Evolutionary conservation across 495 filamentous ascomycete genomes (phyloP).

Genomic region (Schizothecium vesticola): DNA sequence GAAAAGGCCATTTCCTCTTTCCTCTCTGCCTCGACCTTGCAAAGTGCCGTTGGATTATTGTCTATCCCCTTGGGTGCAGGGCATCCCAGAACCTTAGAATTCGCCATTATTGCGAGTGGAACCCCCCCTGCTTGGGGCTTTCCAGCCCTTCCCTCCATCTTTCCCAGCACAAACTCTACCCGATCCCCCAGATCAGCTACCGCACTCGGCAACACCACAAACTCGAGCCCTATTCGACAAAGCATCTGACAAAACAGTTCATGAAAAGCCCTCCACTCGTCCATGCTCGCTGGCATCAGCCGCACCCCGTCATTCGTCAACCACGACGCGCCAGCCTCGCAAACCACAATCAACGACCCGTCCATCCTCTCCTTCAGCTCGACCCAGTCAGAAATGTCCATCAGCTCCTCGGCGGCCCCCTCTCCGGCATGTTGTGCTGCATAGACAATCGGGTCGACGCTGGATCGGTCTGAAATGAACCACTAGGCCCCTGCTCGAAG

Average conservation of each 20-base stretch:
- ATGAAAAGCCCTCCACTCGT: conserved; percentile 39
- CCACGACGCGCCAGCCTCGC: conserved; percentile 40
- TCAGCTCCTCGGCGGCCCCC: conserved; percentile 25
- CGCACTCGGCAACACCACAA: conserved; percentile 18
- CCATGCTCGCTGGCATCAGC: conserved; percentile 40
- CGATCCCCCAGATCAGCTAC: conserved; percentile 15
- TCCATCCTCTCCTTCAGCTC: conserved; percentile 34
- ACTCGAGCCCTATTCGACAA: conserved; percentile 17
- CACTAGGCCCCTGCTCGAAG: conserved; percentile 18
- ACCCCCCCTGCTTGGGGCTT: no score
- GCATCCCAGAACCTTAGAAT: no score
- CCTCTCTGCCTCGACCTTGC: no score
- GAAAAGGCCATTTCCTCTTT: no score
- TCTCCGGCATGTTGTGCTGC: conserved; percentile 34
- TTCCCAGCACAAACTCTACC: conserved; percentile 20
- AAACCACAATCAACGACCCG: conserved; percentile 38
- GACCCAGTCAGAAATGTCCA: conserved; percentile 28
- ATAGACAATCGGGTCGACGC: conserved; percentile 46
- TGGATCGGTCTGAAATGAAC: conserved; percentile 50
- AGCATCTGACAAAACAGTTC: conserved; percentile 24
- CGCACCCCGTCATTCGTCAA: conserved; percentile 46
- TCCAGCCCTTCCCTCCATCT: neutral
- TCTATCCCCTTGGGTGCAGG: no score
- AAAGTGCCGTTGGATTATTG: no score
- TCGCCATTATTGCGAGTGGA: no score